These are phyloP conservation scores for Solidago caesia DNA, from an alignment of 129 eudicot genomes.

Conservation along the genomic window DNA sequence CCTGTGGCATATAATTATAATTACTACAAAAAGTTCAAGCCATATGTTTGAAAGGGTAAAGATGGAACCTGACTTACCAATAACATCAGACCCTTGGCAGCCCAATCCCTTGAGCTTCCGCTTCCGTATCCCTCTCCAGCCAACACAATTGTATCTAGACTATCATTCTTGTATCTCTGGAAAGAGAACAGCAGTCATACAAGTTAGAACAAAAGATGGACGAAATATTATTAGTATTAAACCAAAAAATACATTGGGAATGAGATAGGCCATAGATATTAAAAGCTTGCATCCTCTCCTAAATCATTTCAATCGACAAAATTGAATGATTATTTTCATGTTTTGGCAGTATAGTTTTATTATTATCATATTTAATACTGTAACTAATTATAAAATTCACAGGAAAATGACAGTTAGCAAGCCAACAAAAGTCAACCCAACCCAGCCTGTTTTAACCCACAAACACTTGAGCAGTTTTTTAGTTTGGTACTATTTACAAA, in stretches of 20 bases:
- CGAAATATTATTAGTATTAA: too few species aligned
- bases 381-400: neutral
- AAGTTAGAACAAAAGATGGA: neutral
- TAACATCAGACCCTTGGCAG: slow-evolving; percentile 96
- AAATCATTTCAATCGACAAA: neutral
- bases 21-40: neutral
- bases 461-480: too few species aligned
- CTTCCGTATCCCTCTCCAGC: slow-evolving; percentile 98
- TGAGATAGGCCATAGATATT: neutral
- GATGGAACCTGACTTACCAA: slow-evolving; percentile 42
- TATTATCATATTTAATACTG: neutral
- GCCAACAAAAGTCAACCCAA: neutral
- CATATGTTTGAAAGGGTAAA: neutral
- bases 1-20: slow-evolving; percentile 41
- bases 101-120: slow-evolving; percentile 97
- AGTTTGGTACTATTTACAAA: too few species aligned
- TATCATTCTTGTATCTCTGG: slow-evolving; percentile 81
- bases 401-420: neutral
- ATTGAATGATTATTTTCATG: neutral
- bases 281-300: neutral
- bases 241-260: neutral
- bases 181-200: neutral
- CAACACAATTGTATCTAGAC: slow-evolving; percentile 73
- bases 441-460: neutral
- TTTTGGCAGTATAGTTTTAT: neutral